These are phyloP conservation scores for Vitis amurensis DNA, from an alignment of 164 flowering plant genomes.

Conservation along the genomic window DNA sequence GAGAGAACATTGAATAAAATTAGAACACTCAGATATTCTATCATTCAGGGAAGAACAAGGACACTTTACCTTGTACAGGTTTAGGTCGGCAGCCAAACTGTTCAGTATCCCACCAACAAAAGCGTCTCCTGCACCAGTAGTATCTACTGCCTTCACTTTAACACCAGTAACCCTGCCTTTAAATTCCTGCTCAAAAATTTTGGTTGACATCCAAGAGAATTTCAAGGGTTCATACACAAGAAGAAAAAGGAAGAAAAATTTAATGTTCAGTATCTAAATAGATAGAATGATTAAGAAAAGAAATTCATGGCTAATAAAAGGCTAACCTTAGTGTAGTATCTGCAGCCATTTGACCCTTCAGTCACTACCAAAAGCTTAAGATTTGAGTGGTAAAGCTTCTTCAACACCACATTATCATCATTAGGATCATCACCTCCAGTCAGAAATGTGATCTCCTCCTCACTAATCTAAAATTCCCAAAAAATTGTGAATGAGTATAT, in stretches of 20 bases:
- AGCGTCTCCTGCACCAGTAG: slow-evolving; percentile 97
- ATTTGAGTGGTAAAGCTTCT: slow-evolving; percentile 64
- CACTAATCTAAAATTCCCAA: slow-evolving; percentile 49
- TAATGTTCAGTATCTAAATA: too few relatives aligned
- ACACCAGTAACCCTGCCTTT: slow-evolving; percentile 70
- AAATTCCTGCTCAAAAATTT: slow-evolving; percentile 43
- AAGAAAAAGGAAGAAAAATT: too few relatives aligned
- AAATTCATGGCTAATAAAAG: background rate
- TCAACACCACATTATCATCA: slow-evolving; percentile 68
- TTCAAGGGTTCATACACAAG: background rate
- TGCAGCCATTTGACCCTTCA: slow-evolving; percentile 70
- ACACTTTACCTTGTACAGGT: slow-evolving; percentile 49
- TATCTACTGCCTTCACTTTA: slow-evolving; percentile 71
- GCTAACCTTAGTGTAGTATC: slow-evolving; percentile 73
- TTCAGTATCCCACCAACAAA: slow-evolving; percentile 72
- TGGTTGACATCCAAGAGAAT: background rate
- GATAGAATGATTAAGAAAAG: too few relatives aligned
- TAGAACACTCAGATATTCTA: background rate
- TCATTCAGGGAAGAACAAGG: background rate
- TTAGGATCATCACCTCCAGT: slow-evolving; percentile 69
- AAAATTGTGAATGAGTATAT: too few relatives aligned
- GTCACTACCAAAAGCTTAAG: slow-evolving; percentile 72
- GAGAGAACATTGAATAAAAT: too few relatives aligned
- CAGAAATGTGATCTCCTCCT: slow-evolving; percentile 69
- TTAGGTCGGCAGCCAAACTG: slow-evolving; percentile 56